phyloP scores from a whole-genome alignment of 164 flowering plant species.

The Tetrastigma voinierianum region DNA sequence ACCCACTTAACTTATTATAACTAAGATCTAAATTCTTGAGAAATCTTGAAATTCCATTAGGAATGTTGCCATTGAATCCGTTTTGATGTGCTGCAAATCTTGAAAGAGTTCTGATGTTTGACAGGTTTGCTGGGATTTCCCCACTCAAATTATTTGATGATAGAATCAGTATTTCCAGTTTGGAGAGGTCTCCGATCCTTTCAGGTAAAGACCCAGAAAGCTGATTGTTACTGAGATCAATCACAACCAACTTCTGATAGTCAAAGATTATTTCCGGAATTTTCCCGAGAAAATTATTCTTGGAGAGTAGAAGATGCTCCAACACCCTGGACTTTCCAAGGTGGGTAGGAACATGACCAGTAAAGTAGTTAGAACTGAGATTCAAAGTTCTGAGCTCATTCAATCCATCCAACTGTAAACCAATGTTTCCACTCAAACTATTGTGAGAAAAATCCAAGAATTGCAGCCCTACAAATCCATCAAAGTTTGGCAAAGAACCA shows the following conservation, averaged over 20 bases:
- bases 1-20: conserved; percentile 45
- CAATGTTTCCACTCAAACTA: conserved; percentile 38
- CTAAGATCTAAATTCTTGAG: conserved; percentile 55
- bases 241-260: conserved; percentile 38
- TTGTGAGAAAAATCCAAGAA: conserved; percentile 58
- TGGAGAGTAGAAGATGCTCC: conserved; percentile 37
- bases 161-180: conserved; percentile 41
- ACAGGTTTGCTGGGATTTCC: conserved; percentile 40
- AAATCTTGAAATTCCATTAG: conserved; percentile 35
- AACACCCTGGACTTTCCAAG: conserved; percentile 31
- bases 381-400: conserved; percentile 36
- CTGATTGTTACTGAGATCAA: conserved; percentile 48
- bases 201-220: conserved; percentile 47
- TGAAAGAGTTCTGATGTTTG: conserved; percentile 30
- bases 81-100: conserved; percentile 71
- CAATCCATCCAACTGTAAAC: conserved; percentile 43
- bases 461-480: conserved; percentile 45
- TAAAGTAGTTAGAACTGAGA: conserved; percentile 35
- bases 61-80: conserved; percentile 42
- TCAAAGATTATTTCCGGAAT: conserved; percentile 35
- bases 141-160: conserved; percentile 50
- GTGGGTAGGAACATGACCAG: conserved; percentile 36
- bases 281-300: too few relatives aligned
- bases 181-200: conserved; percentile 40
- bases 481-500: conserved; percentile 39